These are phyloP conservation scores for Diutina rugosa DNA, from an alignment of 1,139 yeast species.

Conservation along the genomic window DNA sequence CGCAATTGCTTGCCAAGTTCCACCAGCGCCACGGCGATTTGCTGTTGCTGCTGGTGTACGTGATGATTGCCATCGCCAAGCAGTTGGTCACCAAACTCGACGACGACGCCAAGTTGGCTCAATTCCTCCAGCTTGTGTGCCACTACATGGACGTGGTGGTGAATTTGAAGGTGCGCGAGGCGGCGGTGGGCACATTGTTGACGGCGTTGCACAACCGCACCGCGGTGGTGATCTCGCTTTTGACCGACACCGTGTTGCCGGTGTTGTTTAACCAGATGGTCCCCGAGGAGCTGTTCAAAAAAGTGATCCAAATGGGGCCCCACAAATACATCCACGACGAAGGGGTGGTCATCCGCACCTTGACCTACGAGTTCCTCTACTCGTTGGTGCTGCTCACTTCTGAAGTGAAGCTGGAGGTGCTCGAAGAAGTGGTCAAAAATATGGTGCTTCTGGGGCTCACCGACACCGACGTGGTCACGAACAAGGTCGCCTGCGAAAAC, in stretches of 20 bases:
- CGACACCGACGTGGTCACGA: not conserved
- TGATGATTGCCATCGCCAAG: not conserved
- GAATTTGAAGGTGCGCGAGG: constrained; percentile 35
- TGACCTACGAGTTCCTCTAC: constrained; percentile 60
- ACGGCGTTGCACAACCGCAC: constrained; percentile 41
- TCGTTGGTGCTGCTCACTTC: constrained; percentile 12
- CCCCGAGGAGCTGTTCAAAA: constrained; percentile 44
- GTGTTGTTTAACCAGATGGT: constrained; percentile 41
- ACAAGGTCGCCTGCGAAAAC: not conserved
- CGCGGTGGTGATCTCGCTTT: constrained; percentile 4
- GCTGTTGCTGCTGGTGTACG: not conserved
- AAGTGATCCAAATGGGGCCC: constrained; percentile 74
- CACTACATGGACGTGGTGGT: constrained; percentile 6
- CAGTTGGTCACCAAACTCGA: not conserved
- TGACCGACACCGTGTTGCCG: constrained; percentile 20
- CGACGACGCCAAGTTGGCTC: not conserved
- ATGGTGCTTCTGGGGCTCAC: not conserved
- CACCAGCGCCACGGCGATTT: not conserved
- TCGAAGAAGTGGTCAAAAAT: not conserved
- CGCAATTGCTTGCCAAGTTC: constrained; percentile 11
- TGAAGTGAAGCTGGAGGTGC: not conserved
- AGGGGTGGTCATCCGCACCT: constrained; percentile 63
- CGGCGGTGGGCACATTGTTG: constrained; percentile 45
- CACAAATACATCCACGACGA: constrained; percentile 75
- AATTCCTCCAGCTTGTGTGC: not conserved